These are phyloP conservation scores for Tilletia walkeri DNA, from an alignment of 1,284 basidiomycete genomes.

Conservation along the genomic window DNA sequence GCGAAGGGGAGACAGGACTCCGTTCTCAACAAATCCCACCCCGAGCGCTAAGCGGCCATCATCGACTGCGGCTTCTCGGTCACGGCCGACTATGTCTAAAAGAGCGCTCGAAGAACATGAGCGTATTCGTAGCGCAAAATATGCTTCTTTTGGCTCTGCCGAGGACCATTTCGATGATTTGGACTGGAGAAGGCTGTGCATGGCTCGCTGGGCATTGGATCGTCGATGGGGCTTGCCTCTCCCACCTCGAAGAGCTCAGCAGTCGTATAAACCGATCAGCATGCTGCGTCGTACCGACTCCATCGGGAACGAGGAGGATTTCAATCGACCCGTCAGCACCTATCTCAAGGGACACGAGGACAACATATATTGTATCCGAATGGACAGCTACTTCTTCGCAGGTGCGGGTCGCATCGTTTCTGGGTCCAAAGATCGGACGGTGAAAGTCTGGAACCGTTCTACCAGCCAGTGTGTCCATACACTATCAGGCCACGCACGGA, in stretches of 20 bases:
- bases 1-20: too few species aligned
- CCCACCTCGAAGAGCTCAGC: constrained; percentile 12
- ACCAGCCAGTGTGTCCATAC: constrained; percentile 33
- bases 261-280: not conserved
- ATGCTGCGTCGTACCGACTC: constrained; percentile 22
- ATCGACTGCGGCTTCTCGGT: not conserved
- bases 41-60: too few species aligned
- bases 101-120: not conserved
- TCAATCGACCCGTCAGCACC: constrained; percentile 23
- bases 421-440: constrained; percentile 39
- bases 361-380: constrained; percentile 41
- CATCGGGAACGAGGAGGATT: not conserved
- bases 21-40: too few species aligned
- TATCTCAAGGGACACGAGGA: constrained; percentile 39
- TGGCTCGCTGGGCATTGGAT: constrained; percentile 28
- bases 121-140: not conserved
- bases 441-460: constrained; percentile 42
- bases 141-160: not conserved
- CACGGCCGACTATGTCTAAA: not conserved
- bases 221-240: constrained; percentile 28
- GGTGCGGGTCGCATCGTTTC: constrained; percentile 37
- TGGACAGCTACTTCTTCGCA: constrained; percentile 28
- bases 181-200: constrained; percentile 31
- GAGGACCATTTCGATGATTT: constrained; percentile 6
- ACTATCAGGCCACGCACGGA: constrained; percentile 36